Percentiles rank a stretch among this genome's conserved stretches.
Conservation (phyloP, 2,329 filamentous ascomycete species). For the Monilinia aucupariae region DNA sequence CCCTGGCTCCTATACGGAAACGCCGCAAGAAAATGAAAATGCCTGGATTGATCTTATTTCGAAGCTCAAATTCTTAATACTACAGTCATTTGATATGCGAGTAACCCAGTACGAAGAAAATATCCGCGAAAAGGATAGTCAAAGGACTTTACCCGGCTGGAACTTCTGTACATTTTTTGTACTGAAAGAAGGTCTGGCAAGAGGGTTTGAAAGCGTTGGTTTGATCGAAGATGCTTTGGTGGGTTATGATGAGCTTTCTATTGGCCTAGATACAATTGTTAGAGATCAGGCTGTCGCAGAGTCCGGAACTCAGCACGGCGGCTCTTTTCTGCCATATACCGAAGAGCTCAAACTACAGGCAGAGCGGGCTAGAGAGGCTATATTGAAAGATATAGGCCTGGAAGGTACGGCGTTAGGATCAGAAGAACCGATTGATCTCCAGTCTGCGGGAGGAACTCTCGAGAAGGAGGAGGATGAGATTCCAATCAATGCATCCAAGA, state of each 20-base stretch:
- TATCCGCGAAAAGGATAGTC: conserved; percentile 87
- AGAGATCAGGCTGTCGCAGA: conserved; percentile 62
- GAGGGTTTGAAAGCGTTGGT: conserved; percentile 93
- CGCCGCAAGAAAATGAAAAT: conserved; percentile 69
- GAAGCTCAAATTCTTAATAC: conserved; percentile 81
- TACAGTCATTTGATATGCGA: conserved; percentile 82
- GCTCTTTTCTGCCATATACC: conserved; percentile 66
- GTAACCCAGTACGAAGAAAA: conserved; percentile 96
- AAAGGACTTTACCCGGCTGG: conserved; percentile 85
- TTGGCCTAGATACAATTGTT: conserved; percentile 78
- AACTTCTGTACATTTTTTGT: conserved; percentile 99
- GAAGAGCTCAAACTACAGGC: conserved; percentile 63
- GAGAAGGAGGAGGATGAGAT: conserved; percentile 48
- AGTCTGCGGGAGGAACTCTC: conserved; percentile 39
- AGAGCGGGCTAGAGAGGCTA: conserved; percentile 45
- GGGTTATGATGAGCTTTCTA: conserved; percentile 88
- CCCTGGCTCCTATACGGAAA: conserved; percentile 61
- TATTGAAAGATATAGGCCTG: conserved; percentile 36
- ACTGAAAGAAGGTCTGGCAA: conserved; percentile 87
- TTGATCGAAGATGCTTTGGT: conserved; percentile 91
- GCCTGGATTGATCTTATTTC: conserved; percentile 79
- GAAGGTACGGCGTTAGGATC: conserved; percentile 36
- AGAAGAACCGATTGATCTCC: conserved; percentile 46
- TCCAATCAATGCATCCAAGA: conserved; percentile 58
- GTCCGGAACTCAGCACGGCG: conserved; percentile 60